Evolutionary conservation across 2,329 filamentous ascomycete genomes (phyloP), one percentile per base, ranked within the genome.

Genomic region (Paecilomyces sp.): DNA sequence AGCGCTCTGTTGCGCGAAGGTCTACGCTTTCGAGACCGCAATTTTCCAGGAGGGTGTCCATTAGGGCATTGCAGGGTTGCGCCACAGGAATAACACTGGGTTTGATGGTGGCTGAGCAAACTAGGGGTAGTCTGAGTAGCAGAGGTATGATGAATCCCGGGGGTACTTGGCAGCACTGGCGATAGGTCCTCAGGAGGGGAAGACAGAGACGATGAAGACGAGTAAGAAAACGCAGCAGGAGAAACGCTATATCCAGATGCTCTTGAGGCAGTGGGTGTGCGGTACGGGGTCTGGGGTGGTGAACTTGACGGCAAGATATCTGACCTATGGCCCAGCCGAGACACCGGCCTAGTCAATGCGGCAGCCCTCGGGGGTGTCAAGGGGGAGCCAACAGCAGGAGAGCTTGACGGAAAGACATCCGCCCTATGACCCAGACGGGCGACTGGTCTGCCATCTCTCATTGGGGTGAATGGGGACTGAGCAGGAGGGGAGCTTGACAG

Each of bases 31-130:
- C 24, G 30, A 56, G 9, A 63, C 63, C 47, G 56, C 34, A 50
- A 54, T 51, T 57, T 9, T 51, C 54, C 47, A 41, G 57, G 25
- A 12, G 57, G 31, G 58, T 65, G 62, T 9, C 56, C 56, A 55
- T 57, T 58, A 55, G 60, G 61, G 25, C 63, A 64, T 15, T 52
- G 24, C 41, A 64, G 50, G 30, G 54, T 54, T 22, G 31, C 24
- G 47, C 51, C 57, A 57, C 62, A 64, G 52, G 57, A 59, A 9
- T 54, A 54, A 55, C 62, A 64, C 13, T 25, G 51, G 15, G 51
- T 18, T 53, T 53, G 51, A 53, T 25, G 22, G 28, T 13, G 51
- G 25, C 41, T 15, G 41, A 36, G 31, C 9, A 58, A 41, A 34
- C 28, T 25, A n/a, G 61, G 59, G 24, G 57, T 57, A 7, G 60